Percentiles rank a stretch among this genome's conserved stretches.
These are phyloP conservation scores for Myxozyma monticola DNA, from an alignment of 805 yeast species.

Conservation along the genomic window DNA sequence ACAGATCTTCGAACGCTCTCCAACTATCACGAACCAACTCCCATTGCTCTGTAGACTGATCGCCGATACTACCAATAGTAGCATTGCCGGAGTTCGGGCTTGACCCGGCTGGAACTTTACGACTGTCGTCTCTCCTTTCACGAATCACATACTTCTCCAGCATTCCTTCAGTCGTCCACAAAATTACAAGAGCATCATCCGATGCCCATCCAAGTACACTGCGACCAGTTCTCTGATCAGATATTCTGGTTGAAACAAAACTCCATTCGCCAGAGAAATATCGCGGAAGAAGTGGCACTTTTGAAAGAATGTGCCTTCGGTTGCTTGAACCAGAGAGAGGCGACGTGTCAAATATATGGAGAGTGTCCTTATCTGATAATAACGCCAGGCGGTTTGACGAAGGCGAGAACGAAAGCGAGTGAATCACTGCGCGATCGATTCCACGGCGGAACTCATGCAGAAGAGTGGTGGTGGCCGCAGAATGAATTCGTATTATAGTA, in stretches of 20 bases:
- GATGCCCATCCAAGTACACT: conserved; percentile 75
- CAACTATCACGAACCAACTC: conserved; percentile 70
- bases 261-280: conserved; percentile 89
- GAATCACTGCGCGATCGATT: conserved; percentile 76
- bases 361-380: conserved; percentile 82
- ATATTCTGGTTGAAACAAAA: conserved; percentile 67
- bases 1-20: conserved; percentile 53
- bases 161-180: conserved; percentile 71
- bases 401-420: conserved; percentile 81
- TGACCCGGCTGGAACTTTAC: conserved; percentile 9
- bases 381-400: conserved; percentile 77
- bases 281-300: conserved; percentile 63
- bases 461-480: conserved; percentile 65
- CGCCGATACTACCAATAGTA: conserved; percentile 28
- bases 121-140: conserved; percentile 36
- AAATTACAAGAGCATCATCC: conserved; percentile 67
- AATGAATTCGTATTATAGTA: conserved; percentile 73
- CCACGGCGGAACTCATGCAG: conserved; percentile 90
- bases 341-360: conserved; percentile 75
- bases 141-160: conserved; percentile 86
- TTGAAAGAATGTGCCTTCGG: conserved; percentile 64
- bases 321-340: conserved; percentile 35
- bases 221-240: conserved; percentile 37
- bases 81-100: conserved; percentile 13
- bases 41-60: conserved; percentile 44